Conservation (phyloP, 139 green algal species). For the Eudorina sp. region DNA sequence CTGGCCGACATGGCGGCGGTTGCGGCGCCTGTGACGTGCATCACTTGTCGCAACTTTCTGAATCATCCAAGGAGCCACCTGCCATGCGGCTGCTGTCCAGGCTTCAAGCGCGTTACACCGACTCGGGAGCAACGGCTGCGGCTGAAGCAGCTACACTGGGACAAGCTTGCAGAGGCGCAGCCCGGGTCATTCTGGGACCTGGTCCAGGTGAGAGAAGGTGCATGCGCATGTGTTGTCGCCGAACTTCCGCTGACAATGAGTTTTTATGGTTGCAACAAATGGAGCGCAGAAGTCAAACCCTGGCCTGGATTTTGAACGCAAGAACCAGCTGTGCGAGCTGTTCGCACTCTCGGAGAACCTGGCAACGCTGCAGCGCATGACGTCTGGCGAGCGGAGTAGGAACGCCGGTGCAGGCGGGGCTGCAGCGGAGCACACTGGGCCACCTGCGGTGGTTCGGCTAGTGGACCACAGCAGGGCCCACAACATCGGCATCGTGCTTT, state of each 20-base stretch:
- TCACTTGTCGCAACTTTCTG: too few species aligned
- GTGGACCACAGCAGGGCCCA: slow-evolving; percentile 86
- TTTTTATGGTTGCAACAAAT: too few species aligned
- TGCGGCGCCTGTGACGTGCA: too few species aligned
- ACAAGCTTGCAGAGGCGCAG: slow-evolving; percentile 77
- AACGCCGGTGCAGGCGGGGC: background rate
- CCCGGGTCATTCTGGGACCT: slow-evolving; percentile 78
- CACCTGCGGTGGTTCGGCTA: slow-evolving; percentile 65
- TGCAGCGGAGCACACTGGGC: slow-evolving; percentile 47
- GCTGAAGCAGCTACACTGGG: slow-evolving; percentile 91
- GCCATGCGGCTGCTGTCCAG: too few species aligned
- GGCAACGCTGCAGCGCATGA: slow-evolving; percentile 58
- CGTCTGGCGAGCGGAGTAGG: slow-evolving; percentile 1
- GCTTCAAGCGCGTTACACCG: slow-evolving; percentile 51
- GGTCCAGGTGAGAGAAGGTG: slow-evolving; percentile 42
- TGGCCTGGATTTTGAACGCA: background rate
- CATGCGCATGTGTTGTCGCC: background rate
- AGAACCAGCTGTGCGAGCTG: slow-evolving; percentile 73
- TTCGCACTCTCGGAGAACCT: slow-evolving; percentile 75
- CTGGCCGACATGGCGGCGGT: too few species aligned
- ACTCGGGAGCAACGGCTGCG: slow-evolving; percentile 66
- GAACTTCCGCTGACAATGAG: too few species aligned
- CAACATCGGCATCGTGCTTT: slow-evolving; percentile 90
- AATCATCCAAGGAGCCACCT: too few species aligned
- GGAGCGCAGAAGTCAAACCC: slow-evolving; percentile 3